Evolutionary conservation across 176 grass and related monocot genomes (phyloP), one percentile per base, ranked within the genome.

Genomic region (Pontederia paniculata): DNA sequence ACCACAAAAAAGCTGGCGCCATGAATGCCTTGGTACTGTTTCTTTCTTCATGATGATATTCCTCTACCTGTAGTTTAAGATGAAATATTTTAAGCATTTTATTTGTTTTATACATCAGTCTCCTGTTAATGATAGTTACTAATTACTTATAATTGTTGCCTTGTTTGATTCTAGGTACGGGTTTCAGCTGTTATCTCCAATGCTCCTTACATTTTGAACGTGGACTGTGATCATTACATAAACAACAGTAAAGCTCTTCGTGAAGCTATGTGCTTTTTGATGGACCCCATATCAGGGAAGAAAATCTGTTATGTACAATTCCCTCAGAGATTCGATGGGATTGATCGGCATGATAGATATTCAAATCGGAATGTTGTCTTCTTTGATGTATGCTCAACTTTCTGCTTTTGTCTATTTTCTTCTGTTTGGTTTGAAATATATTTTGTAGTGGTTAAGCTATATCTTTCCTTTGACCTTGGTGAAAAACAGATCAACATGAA

Each of bases 251-350:
- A 75, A 56, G 78, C 78, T 0, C 44, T 81, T 17, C 60, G 78
- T 65, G 78, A 81, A 58, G 78, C 78, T 23, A 81, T 81, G 78
- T 81, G 78, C 48, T 81, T 81, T 57, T 58, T 75, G 71, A 81
- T 81, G 78, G 78, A 81, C 64, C 72, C 78, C 10, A 65, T 81
- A 42, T 52, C 56, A 21, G 78, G 78, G 31, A 81, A 70, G 78
- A 81, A 80, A 69, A 69, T 80, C 25, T 80, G 77, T 44, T 80
- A 74, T 50, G 77, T 80, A 0, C 77, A 80, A 74, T 81, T 81
- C 58, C 78, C 78, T 17, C 78, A 81, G 48, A 74, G 78, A 70
- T 81, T 81, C 56, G 78, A 81, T n/a, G 78, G 78, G 17, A 81
- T 81, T 52, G 78, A 81, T 70, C 65, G 52, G 14, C 78, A 81